phyloP scores from a whole-genome alignment of 495 filamentous ascomycete genomes.

The Penicillium robsamsonii region DNA sequence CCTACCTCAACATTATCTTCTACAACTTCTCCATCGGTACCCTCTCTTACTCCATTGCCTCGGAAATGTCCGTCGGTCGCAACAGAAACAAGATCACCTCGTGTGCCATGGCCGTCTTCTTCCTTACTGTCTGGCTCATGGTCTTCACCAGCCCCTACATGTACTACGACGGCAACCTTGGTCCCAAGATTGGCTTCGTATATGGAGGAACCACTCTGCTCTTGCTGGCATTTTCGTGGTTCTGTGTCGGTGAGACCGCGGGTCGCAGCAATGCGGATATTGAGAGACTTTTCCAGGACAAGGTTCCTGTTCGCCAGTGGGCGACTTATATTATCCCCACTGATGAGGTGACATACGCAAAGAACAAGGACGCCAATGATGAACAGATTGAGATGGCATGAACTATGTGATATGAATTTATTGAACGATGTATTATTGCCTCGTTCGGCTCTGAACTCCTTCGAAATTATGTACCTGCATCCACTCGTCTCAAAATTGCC shows the following conservation, averaged over 20 bases:
- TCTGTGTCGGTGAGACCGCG: slow-evolving; percentile 41
- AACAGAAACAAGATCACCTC: slow-evolving; percentile 41
- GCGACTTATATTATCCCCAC: slow-evolving; percentile 20
- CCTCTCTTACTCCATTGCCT: slow-evolving; percentile 31
- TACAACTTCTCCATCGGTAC: slow-evolving; percentile 39
- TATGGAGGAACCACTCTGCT: slow-evolving; percentile 32
- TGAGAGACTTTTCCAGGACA: slow-evolving; percentile 29
- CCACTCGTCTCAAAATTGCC: too few species aligned
- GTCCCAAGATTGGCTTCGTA: slow-evolving; percentile 40
- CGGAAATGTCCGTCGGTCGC: slow-evolving; percentile 37
- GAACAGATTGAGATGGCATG: slow-evolving; percentile 26
- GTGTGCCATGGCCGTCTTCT: slow-evolving; percentile 31
- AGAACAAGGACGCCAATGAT: slow-evolving; percentile 8
- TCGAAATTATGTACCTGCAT: too few species aligned
- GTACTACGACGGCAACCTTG: slow-evolving; percentile 35
- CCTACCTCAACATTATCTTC: slow-evolving; percentile 33
- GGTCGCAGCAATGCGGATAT: slow-evolving; percentile 34
- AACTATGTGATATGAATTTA: neutral
- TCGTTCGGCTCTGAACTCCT: too few species aligned
- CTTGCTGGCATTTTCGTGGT: slow-evolving; percentile 36
- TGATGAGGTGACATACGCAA: slow-evolving; percentile 4
- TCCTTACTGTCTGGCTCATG: slow-evolving; percentile 35
- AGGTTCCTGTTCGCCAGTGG: slow-evolving; percentile 27
- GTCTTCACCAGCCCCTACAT: slow-evolving; percentile 38
- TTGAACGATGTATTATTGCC: too few species aligned